Conservation (phyloP, 2,329 filamentous ascomycete genomes). For the Penicillium sp. region DNA sequence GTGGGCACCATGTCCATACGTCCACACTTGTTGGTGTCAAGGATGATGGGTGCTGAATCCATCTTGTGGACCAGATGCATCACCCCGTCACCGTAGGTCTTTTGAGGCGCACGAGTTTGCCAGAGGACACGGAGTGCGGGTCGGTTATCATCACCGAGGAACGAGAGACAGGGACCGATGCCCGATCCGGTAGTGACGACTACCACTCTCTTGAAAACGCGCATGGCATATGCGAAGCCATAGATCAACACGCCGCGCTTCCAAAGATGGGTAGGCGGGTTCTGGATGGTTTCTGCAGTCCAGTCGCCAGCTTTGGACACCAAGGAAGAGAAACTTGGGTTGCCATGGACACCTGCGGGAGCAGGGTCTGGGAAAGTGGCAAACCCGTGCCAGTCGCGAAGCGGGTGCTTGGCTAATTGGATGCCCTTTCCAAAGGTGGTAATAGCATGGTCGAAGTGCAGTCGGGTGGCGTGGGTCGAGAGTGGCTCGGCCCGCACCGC, state of each 20-base stretch:
- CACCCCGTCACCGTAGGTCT: conserved; percentile 62
- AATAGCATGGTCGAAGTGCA: conserved; percentile 66
- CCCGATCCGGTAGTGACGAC: conserved; percentile 72
- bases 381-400: conserved; percentile 74
- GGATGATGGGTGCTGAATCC: conserved; percentile 64
- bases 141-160: conserved; percentile 52
- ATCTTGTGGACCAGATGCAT: conserved; percentile 56
- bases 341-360: conserved; percentile 20
- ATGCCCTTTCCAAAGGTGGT: conserved; percentile 58
- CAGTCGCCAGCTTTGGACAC: conserved; percentile 75
- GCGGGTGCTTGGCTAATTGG: conserved; percentile 62
- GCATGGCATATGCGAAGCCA: conserved; percentile 67
- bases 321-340: conserved; percentile 64
- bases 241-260: conserved; percentile 66
- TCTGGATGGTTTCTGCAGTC: conserved; percentile 64
- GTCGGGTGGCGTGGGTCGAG: conserved; percentile 69
- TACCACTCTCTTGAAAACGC: conserved; percentile 64
- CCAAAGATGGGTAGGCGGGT: conserved; percentile 64
- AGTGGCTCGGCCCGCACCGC: conserved; percentile 65
- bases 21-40: conserved; percentile 63
- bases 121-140: conserved; percentile 62
- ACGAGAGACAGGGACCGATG: conserved; percentile 67
- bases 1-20: conserved; percentile 62
- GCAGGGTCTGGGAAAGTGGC: conserved; percentile 66
- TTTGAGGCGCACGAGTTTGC: conserved; percentile 62